A percentile compares a stretch with the other conserved stretches of the same genome.
These are phyloP conservation scores for Colletotrichum simmondsii DNA, from an alignment of 2,329 filamentous ascomycete species.

Conservation along the genomic window DNA sequence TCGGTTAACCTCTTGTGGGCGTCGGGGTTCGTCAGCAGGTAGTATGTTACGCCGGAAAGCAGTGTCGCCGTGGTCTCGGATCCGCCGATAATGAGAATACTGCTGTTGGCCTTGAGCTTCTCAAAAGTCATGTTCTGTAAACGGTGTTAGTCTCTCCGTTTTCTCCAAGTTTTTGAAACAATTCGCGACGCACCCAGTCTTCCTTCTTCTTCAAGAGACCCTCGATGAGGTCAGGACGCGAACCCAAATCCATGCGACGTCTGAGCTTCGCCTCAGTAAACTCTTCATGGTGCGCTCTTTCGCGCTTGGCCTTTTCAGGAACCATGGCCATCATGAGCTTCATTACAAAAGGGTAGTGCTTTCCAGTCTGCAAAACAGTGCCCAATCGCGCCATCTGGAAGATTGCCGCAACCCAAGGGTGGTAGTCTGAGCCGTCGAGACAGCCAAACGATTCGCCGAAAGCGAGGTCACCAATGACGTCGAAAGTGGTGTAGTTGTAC, in stretches of 20 bases:
- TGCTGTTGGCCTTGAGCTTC: slow-evolving; percentile 34
- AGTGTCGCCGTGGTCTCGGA: slow-evolving; percentile 48
- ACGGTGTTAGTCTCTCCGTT: neutral
- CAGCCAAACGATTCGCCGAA: slow-evolving; percentile 44
- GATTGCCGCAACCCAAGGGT: slow-evolving; percentile 41
- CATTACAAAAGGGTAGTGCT: slow-evolving; percentile 23
- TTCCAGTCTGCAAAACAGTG: slow-evolving; percentile 17
- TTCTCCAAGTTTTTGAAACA: neutral
- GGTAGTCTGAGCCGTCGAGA: slow-evolving; percentile 38
- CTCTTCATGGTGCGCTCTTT: slow-evolving; percentile 1
- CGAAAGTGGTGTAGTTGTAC: slow-evolving; percentile 44
- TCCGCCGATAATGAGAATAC: slow-evolving; percentile 43
- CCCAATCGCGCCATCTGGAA: slow-evolving; percentile 37
- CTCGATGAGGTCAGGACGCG: slow-evolving; percentile 37
- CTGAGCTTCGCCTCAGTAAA: slow-evolving; percentile 23
- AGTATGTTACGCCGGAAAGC: slow-evolving; percentile 41
- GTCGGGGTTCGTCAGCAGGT: slow-evolving; percentile 44
- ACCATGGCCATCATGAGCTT: slow-evolving; percentile 27
- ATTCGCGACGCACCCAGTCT: slow-evolving; percentile 7
- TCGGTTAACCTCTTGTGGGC: slow-evolving; percentile 43
- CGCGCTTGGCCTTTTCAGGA: slow-evolving; percentile 15
- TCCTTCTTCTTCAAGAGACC: slow-evolving; percentile 36
- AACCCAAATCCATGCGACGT: slow-evolving; percentile 32
- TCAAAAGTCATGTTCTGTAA: slow-evolving; percentile 21
- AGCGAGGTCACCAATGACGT: slow-evolving; percentile 43